Evolutionary conservation across 2,329 filamentous ascomycete genomes (phyloP), one percentile per base, ranked within the genome.

Genomic region (Paracoccidioides lutzii): DNA sequence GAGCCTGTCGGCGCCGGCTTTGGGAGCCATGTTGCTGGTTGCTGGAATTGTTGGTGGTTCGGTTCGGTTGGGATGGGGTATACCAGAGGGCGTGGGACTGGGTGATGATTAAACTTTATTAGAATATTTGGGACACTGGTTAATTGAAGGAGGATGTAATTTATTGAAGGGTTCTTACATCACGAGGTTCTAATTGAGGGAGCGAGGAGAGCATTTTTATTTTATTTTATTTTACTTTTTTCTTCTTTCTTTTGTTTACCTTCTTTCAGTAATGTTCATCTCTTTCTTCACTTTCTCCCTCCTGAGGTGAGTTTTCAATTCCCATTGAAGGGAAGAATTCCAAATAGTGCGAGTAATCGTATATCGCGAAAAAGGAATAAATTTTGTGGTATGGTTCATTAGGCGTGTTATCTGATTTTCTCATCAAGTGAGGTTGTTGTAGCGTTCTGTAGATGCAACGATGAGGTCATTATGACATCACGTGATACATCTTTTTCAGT

Each of bases 31-130:
- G 57, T 53, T 68, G 62, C 60, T 65, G 58, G 50, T 46, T 55
- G 53, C 49, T 53, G 53, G 62, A 57, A 54, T 60, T 58, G n/a
- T 71, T 62, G 52, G 65, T 59, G 48, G 70, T 66, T 58, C 65
- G 78, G 60, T 66, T 63, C 48, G 78, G 65, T 52, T 81, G 78
- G 5, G 83, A 78, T 10, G 84, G 82, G 38, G 80, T 81, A 68
- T 88, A 88, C 85, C 85, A 89, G 57, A 88, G 78, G 53, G 81
- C 79, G 68, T 88, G 83, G 40, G 84, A 83, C 85, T 88, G 62
- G 41, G 48, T 55, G 44, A 32, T 52, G 37, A 58, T 66, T 59
- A 67, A 64, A 52, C 50, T 59, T 53, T 37, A 5, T 45, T 56
- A 44, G 28, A 7, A 30, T 42, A 22, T 12, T 45, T 53, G 15